A percentile compares a stretch with the other conserved stretches of the same genome.
Evolutionary conservation across 306 rosid species (phyloP).

Genomic region (Myrica gale): DNA sequence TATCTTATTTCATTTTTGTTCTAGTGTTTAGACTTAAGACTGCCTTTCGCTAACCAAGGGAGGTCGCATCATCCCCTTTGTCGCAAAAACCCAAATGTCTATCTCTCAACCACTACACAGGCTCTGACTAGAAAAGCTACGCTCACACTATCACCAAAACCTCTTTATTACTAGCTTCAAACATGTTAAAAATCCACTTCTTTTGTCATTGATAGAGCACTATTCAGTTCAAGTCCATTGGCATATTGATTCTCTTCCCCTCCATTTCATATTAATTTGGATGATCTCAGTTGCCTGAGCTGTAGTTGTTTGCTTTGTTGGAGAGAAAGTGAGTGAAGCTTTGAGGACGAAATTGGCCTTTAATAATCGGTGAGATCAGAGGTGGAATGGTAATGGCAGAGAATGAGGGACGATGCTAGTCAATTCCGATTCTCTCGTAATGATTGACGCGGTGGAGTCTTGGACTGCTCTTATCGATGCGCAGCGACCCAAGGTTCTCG

Average conservation of each 20-base stretch:
- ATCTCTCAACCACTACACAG: not conserved
- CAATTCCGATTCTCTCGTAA: conserved; percentile 50
- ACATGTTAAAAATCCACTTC: not conserved
- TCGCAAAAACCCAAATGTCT: conserved; percentile 51
- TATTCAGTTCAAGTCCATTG: conserved; percentile 4
- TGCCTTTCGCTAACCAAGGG: too few species aligned
- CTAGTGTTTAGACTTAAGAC: too few species aligned
- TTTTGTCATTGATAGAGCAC: not conserved
- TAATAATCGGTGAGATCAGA: conserved; percentile 32
- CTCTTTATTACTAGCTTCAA: not conserved
- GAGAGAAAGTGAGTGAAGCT: conserved; percentile 6
- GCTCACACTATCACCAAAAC: conserved; percentile 1
- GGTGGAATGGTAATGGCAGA: conserved; percentile 78
- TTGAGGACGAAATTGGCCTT: conserved; percentile 6
- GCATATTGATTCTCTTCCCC: conserved; percentile 15
- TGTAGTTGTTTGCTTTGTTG: not conserved
- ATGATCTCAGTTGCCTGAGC: not conserved
- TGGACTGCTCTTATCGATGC: conserved; percentile 92
- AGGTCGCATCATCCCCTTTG: too few species aligned
- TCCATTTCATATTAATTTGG: conserved; percentile 23
- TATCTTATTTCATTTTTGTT: too few species aligned
- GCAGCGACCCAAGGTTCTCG: conserved; percentile 53
- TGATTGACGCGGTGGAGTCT: conserved; percentile 61
- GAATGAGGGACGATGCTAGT: conserved; percentile 50
- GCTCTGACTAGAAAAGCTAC: not conserved